A percentile compares a stretch with the other conserved stretches of the same genome.
These are phyloP conservation scores for Lantana camara DNA, from an alignment of 257 asterid genomes.

Conservation along the genomic window DNA sequence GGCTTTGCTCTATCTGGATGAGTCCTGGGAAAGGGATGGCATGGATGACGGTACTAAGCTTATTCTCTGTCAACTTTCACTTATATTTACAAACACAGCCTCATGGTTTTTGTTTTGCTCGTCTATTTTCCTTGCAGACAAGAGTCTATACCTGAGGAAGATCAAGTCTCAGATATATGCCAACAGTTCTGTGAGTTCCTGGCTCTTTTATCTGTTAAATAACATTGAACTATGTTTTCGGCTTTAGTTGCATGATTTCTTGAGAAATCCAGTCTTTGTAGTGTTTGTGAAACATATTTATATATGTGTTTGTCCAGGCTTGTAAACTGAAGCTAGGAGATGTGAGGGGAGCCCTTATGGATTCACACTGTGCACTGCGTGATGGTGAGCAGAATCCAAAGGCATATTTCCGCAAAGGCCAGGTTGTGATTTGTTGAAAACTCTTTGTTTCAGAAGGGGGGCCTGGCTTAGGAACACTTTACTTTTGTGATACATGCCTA, in stretches of 20 bases:
- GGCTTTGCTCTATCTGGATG: not conserved
- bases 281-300: too few species aligned
- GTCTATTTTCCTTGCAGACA: not conserved
- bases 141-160: not conserved
- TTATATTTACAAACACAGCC: too few species aligned
- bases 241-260: too few species aligned
- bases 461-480: too few species aligned
- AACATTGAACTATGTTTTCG: not conserved
- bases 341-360: not conserved
- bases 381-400: not conserved
- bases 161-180: not conserved
- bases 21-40: not conserved
- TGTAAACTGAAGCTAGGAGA: conserved; percentile 1
- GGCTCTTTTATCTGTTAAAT: not conserved
- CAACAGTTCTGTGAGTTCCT: not conserved
- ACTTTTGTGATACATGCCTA: not conserved
- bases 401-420: conserved; percentile 5
- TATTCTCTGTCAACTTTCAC: not conserved
- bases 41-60: not conserved
- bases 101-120: not conserved
- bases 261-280: too few species aligned
- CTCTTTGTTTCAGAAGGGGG: not conserved
- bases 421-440: not conserved
- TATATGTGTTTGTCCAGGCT: not conserved
- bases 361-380: not conserved